Conservation (phyloP, 345 rosid genomes). For the Moringa oleifera region DNA sequence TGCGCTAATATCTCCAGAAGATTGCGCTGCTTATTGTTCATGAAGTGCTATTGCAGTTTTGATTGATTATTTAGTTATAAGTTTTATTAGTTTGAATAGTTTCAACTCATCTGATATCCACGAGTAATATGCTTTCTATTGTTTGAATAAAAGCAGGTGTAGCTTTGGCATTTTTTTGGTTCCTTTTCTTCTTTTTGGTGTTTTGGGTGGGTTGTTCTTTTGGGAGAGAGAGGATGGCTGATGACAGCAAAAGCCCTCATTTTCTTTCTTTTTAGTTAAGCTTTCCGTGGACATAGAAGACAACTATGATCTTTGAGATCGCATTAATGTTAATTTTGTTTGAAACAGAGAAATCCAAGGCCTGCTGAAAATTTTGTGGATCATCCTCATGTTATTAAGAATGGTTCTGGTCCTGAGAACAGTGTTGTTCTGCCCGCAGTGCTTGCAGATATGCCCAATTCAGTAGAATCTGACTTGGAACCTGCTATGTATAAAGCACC, state of each 20-base stretch:
- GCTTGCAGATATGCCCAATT: constrained; percentile 30
- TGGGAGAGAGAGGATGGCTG: neutral
- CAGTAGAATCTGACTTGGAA: constrained; percentile 40
- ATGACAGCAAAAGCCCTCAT: too few relatives aligned
- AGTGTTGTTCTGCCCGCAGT: constrained; percentile 26
- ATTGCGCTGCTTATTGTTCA: neutral
- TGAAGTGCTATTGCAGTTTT: too few relatives aligned
- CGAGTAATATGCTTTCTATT: too few relatives aligned
- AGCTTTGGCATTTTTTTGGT: too few relatives aligned
- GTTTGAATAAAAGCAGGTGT: too few relatives aligned
- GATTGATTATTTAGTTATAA: too few relatives aligned
- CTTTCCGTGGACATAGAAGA: neutral
- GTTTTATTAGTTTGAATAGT: too few relatives aligned
- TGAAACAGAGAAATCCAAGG: constrained; percentile 43
- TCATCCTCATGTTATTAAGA: constrained; percentile 37
- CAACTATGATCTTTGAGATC: neutral
- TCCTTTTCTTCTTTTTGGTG: too few relatives aligned
- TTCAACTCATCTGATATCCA: too few relatives aligned
- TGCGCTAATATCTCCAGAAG: neutral
- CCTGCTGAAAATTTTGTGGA: constrained; percentile 39
- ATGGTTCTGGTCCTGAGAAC: constrained; percentile 40
- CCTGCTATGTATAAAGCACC: constrained; percentile 29
- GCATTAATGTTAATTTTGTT: constrained; percentile 9
- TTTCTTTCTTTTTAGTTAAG: neutral
- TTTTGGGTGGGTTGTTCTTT: too few relatives aligned